phyloP scores from a whole-genome alignment of 164 flowering plant genomes.

The Magnolia sinica region DNA sequence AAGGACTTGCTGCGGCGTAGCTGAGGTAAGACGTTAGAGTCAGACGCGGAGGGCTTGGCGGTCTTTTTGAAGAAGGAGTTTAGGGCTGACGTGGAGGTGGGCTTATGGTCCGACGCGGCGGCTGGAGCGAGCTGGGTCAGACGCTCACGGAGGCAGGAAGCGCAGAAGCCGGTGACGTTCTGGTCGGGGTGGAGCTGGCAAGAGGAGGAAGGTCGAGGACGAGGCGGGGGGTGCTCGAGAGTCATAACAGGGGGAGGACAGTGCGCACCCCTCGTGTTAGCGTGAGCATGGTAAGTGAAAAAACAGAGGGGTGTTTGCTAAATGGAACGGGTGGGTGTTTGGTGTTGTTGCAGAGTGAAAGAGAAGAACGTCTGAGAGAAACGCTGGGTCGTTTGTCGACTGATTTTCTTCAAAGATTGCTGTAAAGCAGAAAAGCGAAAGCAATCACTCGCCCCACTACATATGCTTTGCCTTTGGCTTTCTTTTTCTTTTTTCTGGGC shows the following conservation, averaged over 20 bases:
- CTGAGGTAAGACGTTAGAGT: constrained; percentile 44
- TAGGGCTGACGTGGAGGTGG: neutral
- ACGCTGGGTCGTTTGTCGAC: neutral
- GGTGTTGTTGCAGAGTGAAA: constrained; percentile 5
- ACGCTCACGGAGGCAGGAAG: constrained; percentile 84
- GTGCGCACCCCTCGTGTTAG: constrained; percentile 15
- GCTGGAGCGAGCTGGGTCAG: constrained; percentile 48
- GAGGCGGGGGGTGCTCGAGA: constrained; percentile 24
- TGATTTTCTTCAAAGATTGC: constrained; percentile 27
- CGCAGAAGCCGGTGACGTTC: constrained; percentile 78
- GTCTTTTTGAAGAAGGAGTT: constrained; percentile 7
- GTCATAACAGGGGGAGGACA: constrained; percentile 17
- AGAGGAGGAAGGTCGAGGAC: constrained; percentile 33
- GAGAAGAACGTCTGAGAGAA: constrained; percentile 2
- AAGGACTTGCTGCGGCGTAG: constrained; percentile 81
- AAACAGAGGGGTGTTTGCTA: neutral
- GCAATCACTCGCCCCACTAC: constrained; percentile 9
- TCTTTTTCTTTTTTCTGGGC: neutral
- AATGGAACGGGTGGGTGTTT: neutral
- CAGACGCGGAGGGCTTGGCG: constrained; percentile 7
- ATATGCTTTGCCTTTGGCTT: neutral
- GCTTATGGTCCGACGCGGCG: constrained; percentile 8
- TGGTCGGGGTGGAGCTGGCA: constrained; percentile 66
- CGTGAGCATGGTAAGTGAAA: constrained; percentile 6
- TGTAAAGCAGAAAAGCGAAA: constrained; percentile 23